Base-by-base conservation (phyloP, 768 basidiomycete genomes). In the Leccinum fibrillosum region DNA sequence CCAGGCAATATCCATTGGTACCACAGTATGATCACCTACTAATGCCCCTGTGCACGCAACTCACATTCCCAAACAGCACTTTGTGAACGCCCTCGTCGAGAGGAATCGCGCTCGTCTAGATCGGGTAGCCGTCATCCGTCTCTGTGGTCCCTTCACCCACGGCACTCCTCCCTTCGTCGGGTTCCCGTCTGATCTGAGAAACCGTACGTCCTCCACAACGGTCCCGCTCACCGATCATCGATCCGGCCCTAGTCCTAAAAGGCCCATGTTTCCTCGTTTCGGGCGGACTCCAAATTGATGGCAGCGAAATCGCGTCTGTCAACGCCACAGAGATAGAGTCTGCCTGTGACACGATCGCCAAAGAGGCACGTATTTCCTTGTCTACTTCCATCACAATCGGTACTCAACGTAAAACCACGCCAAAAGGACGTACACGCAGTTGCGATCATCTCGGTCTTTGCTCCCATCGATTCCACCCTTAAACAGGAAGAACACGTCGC, bases 51-150 rank as follows among this genome's bases (percentile, higher is more conserved):
- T 17, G 1, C 8, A 8, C 30, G 8, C 26, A 8, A 1, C 52
- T 61, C 19, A 53, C 1, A 13, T 15, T 4, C 7, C 19, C 28
- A 19, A 21, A 32, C 30, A 79, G 75, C 80, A 82, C 65, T 84
- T 84, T 57, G 75, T 84, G 25, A 84, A 88, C 60, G 83, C 84
- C 1, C 78, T 88, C 2, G 75, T 88, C 17, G 84, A 86, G 70
- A 68, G 78, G 25, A 80, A 86, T 66, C 70, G 78, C 5, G 60
- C 76, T 3, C 75, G 80, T n/a, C 70, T 88, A 13, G 76, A 78
- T 48, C 80, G 80, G 49, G 86, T 88, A 0, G 86, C 84, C 0
- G 84, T 88, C 37, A 76, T 88, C 50, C 80, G 86, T 55, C 76
- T 88, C 7, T 84, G 83, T 49, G 82, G 80, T 4, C 82, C 83